A percentile compares a stretch with the other conserved stretches of the same genome.
Evolutionary conservation across 257 asterid species (phyloP).

Genomic region (Penstemon davidsonii): DNA sequence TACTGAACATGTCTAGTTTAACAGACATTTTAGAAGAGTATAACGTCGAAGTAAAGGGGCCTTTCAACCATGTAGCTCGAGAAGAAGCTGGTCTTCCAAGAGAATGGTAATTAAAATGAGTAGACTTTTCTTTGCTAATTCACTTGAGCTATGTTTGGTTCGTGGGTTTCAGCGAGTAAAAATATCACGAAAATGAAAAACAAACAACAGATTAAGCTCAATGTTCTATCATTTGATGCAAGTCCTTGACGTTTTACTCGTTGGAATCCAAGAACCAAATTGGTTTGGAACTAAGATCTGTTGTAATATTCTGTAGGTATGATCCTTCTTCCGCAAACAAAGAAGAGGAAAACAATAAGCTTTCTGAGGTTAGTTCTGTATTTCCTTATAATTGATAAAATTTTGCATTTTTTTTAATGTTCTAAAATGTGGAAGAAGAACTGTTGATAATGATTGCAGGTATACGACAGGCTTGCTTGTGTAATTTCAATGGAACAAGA

Average conservation of each 20-base stretch:
- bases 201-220: no score
- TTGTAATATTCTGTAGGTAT: constrained; percentile 53
- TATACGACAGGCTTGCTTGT: constrained; percentile 68
- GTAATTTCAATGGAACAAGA: constrained; percentile 78
- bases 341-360: constrained; percentile 39
- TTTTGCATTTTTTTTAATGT: background rate
- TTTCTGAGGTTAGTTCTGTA: constrained; percentile 51
- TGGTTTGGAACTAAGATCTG: constrained; percentile 3
- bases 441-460: constrained; percentile 41
- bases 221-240: no score
- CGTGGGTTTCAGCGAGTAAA: background rate
- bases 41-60: constrained; percentile 83
- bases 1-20: background rate
- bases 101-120: constrained; percentile 53
- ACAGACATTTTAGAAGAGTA: constrained; percentile 74
- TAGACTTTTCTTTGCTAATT: no score
- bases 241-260: no score
- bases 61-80: constrained; percentile 80
- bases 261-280: no score
- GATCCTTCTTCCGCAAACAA: constrained; percentile 47
- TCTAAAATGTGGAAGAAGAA: background rate
- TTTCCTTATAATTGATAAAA: background rate
- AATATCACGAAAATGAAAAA: no score
- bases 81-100: constrained; percentile 86
- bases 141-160: constrained; percentile 3